These are phyloP conservation scores for Hymenoscyphus linearis DNA, from an alignment of 2,329 filamentous ascomycete genomes.

Conservation along the genomic window DNA sequence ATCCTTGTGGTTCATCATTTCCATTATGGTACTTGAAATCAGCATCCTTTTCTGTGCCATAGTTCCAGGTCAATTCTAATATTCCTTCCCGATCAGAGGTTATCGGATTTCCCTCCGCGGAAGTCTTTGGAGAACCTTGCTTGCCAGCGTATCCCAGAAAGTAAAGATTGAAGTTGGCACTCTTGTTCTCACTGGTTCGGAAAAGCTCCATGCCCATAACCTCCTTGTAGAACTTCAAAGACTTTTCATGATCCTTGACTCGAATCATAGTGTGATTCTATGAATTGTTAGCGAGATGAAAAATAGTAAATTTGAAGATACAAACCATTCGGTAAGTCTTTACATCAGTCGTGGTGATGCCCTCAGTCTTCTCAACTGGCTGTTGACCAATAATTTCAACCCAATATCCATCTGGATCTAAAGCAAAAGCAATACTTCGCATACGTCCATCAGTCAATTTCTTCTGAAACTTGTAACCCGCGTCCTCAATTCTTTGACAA, in stretches of 20 bases:
- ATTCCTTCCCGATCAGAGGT: slow-evolving; percentile 72
- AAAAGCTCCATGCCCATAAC: slow-evolving; percentile 82
- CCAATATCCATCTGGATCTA: slow-evolving; percentile 85
- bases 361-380: slow-evolving; percentile 64
- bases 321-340: slow-evolving; percentile 66
- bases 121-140: slow-evolving; percentile 47
- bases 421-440: slow-evolving; percentile 81
- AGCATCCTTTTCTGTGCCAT: slow-evolving; percentile 79
- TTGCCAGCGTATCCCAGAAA: slow-evolving; percentile 75
- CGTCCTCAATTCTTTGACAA: slow-evolving; percentile 83
- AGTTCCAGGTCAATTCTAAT: slow-evolving; percentile 84
- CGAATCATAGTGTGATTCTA: slow-evolving; percentile 92
- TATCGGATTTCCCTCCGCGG: slow-evolving; percentile 50
- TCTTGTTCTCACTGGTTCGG: slow-evolving; percentile 64
- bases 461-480: slow-evolving; percentile 93
- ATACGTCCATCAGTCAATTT: slow-evolving; percentile 84
- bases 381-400: slow-evolving; percentile 77
- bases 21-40: slow-evolving; percentile 86
- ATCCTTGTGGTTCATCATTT: slow-evolving; percentile 86
- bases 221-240: slow-evolving; percentile 77
- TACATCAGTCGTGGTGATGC: slow-evolving; percentile 66
- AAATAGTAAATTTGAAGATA: neutral
- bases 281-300: slow-evolving; percentile 2
- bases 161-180: slow-evolving; percentile 80
- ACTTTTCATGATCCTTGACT: slow-evolving; percentile 74